Percentiles rank a stretch among this genome's conserved stretches.
phyloP scores from a whole-genome alignment of 2,329 filamentous ascomycete species.

The Fusarium sp. region DNA sequence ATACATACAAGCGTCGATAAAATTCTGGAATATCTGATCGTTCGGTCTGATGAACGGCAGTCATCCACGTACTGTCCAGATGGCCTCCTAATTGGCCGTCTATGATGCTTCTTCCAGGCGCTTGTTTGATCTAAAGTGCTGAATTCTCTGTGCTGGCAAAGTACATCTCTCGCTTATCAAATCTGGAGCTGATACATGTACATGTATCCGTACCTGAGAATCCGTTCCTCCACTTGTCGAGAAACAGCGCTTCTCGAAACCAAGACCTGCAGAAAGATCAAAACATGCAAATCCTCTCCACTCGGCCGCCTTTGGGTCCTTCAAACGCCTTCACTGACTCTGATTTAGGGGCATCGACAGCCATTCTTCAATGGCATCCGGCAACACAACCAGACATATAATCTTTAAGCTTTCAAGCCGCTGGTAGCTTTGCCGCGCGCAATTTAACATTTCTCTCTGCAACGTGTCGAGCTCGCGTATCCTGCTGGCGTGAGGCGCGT shows the following conservation, averaged over 20 bases:
- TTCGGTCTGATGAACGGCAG: conserved; percentile 9
- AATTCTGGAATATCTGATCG: background rate
- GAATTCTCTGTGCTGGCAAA: conserved; percentile 11
- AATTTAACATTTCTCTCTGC: conserved; percentile 8
- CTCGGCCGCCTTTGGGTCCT: conserved; percentile 25
- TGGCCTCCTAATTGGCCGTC: conserved; percentile 21
- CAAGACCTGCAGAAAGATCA: conserved; percentile 33
- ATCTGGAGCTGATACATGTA: conserved; percentile 5
- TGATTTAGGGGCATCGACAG: conserved; percentile 6
- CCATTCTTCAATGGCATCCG: conserved; percentile 26
- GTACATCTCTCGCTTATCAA: conserved; percentile 20
- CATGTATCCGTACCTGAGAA: conserved; percentile 13
- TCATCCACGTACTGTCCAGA: conserved; percentile 5
- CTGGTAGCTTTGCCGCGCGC: conserved; percentile 26
- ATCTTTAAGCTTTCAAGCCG: conserved; percentile 15
- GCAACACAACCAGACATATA: conserved; percentile 17
- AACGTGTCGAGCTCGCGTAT: conserved; percentile 31
- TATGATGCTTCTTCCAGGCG: conserved; percentile 29
- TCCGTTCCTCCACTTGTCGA: conserved; percentile 26
- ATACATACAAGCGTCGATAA: background rate
- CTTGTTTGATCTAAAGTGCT: conserved; percentile 34
- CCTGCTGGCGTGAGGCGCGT: conserved; percentile 19
- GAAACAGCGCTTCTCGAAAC: conserved; percentile 44
- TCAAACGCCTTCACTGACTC: conserved; percentile 2
- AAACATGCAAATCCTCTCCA: conserved; percentile 27